A percentile compares a stretch with the other conserved stretches of the same genome.
These are phyloP conservation scores for Clarireedia paspali DNA, from an alignment of 2,329 filamentous ascomycete species.

Conservation along the genomic window DNA sequence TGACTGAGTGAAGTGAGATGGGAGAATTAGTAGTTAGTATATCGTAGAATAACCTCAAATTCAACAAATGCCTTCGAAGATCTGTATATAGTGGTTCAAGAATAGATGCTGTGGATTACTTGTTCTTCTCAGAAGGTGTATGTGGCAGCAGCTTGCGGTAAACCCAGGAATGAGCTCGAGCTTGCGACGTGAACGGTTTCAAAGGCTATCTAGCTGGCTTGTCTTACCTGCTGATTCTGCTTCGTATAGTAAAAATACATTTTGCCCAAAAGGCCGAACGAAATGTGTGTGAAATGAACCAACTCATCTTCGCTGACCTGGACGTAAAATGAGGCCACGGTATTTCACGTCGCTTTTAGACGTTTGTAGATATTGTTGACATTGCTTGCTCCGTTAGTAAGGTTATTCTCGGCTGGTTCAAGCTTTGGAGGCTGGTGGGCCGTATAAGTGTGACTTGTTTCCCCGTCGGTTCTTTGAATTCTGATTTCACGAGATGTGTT, in stretches of 20 bases:
- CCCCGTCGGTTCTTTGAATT: too few relatives aligned
- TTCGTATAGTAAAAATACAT: neutral
- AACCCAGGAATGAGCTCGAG: neutral
- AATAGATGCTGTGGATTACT: neutral
- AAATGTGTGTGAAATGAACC: too few relatives aligned
- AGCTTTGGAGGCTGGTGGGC: too few relatives aligned
- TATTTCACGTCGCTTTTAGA: too few relatives aligned
- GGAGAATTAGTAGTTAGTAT: neutral
- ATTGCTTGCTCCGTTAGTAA: too few relatives aligned
- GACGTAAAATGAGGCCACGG: too few relatives aligned
- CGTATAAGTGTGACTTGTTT: too few relatives aligned
- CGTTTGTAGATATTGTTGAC: too few relatives aligned
- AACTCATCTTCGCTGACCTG: too few relatives aligned
- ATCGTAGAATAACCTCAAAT: neutral
- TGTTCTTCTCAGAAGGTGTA: neutral
- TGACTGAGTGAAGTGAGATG: neutral
- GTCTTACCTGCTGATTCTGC: neutral
- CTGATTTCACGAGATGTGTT: too few relatives aligned
- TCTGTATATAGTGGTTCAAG: neutral
- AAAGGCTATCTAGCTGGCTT: neutral
- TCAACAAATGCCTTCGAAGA: neutral
- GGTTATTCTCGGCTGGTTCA: too few relatives aligned
- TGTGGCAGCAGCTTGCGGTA: neutral
- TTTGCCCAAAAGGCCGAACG: neutral
- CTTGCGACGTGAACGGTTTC: slow-evolving; percentile 4